Evolutionary conservation across 805 yeast species (phyloP).

Genomic region (Pichia cephalocereana): DNA sequence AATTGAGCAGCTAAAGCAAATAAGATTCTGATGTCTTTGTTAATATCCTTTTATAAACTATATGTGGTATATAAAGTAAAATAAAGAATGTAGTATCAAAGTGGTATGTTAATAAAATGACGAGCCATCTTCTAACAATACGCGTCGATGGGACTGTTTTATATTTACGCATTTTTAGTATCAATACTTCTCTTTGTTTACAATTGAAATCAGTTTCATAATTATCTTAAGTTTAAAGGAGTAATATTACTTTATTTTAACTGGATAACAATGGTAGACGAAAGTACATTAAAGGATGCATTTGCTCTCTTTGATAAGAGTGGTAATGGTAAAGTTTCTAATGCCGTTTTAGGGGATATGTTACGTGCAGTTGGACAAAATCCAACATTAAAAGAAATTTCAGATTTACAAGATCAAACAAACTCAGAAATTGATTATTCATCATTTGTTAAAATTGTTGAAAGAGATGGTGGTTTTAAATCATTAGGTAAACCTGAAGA

Average conservation of each 20-base stretch:
- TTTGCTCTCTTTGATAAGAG: slow-evolving; percentile 94
- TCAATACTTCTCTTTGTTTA: too few relatives aligned
- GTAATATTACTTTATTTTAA: too few relatives aligned
- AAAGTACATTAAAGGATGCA: slow-evolving; percentile 56
- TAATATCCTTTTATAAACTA: too few relatives aligned
- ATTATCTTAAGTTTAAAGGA: too few relatives aligned
- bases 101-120: too few relatives aligned
- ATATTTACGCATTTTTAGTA: too few relatives aligned
- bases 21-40: slow-evolving; percentile 2
- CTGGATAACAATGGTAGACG: neutral
- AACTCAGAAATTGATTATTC: slow-evolving; percentile 55
- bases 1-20: slow-evolving; percentile 5
- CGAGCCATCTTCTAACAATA: too few relatives aligned
- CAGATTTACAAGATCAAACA: slow-evolving; percentile 38
- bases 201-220: too few relatives aligned
- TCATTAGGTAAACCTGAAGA: slow-evolving; percentile 86
- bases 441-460: slow-evolving; percentile 64
- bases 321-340: slow-evolving; percentile 86
- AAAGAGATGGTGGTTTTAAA: slow-evolving; percentile 83
- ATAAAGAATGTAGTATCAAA: too few relatives aligned
- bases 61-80: too few relatives aligned
- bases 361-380: slow-evolving; percentile 97
- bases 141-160: too few relatives aligned
- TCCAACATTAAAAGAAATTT: slow-evolving; percentile 87
- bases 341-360: slow-evolving; percentile 81